Conservation (phyloP, 345 rosid genomes). For the Populus ilicifolia region DNA sequence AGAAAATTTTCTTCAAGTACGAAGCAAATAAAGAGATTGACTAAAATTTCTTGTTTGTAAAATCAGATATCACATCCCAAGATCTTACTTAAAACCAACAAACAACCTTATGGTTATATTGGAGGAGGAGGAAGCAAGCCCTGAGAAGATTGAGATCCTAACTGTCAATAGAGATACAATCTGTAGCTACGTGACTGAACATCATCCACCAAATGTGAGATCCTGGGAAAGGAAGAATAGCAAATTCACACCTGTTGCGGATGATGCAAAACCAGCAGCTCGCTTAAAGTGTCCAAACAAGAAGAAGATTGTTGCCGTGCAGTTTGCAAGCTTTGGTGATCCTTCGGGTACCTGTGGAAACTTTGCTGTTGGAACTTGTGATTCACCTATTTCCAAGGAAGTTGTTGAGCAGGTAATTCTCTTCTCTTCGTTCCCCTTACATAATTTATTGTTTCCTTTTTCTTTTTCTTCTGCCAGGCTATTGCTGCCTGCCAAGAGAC, state of each 20-base stretch:
- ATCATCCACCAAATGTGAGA: conserved; percentile 54
- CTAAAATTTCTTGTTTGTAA: background rate
- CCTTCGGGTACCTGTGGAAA: conserved; percentile 68
- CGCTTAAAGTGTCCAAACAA: conserved; percentile 45
- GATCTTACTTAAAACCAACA: conserved; percentile 61
- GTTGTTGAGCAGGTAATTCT: conserved; percentile 53
- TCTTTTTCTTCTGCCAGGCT: background rate
- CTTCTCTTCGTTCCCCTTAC: background rate
- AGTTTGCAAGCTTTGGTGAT: conserved; percentile 82
- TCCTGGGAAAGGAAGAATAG: conserved; percentile 48
- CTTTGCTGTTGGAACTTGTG: conserved; percentile 52
- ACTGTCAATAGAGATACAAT: conserved; percentile 64
- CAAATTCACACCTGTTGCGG: conserved; percentile 28
- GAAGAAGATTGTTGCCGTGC: conserved; percentile 49
- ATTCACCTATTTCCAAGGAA: conserved; percentile 43
- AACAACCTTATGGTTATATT: conserved; percentile 61
- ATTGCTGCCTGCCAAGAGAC: background rate
- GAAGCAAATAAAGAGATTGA: background rate
- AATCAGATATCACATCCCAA: conserved; percentile 78
- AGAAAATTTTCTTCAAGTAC: too few relatives aligned
- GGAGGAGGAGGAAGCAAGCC: conserved; percentile 57
- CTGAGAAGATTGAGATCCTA: conserved; percentile 51
- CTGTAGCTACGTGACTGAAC: conserved; percentile 55
- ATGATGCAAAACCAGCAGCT: conserved; percentile 45
- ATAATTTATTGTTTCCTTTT: background rate